Percentiles rank a stretch among this genome's conserved stretches.
Conservation (phyloP, 257 asterid genomes). For the Ligustrum vulgare region DNA sequence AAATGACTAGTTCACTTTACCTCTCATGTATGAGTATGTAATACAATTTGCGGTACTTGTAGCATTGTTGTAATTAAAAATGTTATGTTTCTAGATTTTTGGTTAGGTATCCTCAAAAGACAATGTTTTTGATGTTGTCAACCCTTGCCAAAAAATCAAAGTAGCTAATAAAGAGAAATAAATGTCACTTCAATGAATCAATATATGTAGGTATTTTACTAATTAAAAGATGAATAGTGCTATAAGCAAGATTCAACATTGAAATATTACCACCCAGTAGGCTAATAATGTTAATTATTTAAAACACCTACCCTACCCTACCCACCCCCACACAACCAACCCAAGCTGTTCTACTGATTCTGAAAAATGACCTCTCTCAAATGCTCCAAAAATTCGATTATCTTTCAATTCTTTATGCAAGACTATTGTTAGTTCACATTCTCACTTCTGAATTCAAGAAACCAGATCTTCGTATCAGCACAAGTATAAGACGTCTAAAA, state of each 20-base stretch:
- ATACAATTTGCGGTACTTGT: no score
- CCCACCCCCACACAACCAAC: not conserved
- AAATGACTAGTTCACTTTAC: no score
- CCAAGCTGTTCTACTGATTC: conserved; percentile 33
- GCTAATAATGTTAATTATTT: not conserved
- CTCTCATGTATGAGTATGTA: no score
- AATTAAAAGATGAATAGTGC: conserved; percentile 17
- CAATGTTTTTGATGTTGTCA: not conserved
- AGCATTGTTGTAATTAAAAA: no score
- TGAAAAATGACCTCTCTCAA: conserved; percentile 7
- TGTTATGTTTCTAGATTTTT: conserved; percentile 6
- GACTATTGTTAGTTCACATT: not conserved
- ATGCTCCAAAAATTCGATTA: not conserved
- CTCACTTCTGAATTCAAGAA: not conserved
- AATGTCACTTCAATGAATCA: not conserved
- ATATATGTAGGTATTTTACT: not conserved
- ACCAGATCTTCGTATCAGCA: not conserved
- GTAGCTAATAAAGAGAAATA: not conserved
- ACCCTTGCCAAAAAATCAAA: not conserved
- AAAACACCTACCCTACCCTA: conserved; percentile 26
- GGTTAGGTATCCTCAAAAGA: not conserved
- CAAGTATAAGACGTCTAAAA: conserved; percentile 21
- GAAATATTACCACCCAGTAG: not conserved
- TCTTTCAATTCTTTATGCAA: no score
- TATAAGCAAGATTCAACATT: not conserved